Conservation (phyloP, 2,329 filamentous ascomycete species). For the Trichoderma sp. region DNA sequence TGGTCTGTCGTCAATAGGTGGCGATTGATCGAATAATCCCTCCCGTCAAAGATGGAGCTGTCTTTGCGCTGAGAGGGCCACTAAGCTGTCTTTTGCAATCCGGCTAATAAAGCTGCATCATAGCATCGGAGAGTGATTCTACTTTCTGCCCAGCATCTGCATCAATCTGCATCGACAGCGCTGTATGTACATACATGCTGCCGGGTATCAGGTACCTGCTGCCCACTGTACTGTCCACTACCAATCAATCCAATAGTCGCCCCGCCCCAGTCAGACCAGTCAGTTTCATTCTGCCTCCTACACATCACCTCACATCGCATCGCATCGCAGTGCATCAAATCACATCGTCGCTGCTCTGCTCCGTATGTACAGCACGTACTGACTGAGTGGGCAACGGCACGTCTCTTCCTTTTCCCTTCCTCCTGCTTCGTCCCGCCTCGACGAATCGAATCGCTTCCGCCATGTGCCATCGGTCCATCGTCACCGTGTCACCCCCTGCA, state of each 20-base stretch:
- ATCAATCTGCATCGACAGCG: neutral
- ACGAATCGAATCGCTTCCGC: constrained; percentile 12
- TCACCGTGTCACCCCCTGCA: constrained; percentile 21
- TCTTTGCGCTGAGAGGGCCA: neutral
- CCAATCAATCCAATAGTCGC: neutral
- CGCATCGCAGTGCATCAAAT: neutral
- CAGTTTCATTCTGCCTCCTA: neutral
- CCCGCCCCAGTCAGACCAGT: neutral
- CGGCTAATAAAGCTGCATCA: neutral
- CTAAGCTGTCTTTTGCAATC: neutral
- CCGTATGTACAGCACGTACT: neutral
- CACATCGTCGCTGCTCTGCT: neutral
- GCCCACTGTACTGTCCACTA: neutral
- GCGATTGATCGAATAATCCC: neutral
- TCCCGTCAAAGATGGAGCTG: neutral
- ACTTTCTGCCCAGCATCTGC: neutral
- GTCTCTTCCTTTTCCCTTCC: neutral
- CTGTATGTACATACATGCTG: neutral
- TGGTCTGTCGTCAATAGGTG: neutral
- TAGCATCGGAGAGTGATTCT: neutral
- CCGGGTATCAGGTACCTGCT: neutral
- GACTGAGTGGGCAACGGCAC: neutral
- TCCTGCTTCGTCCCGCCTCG: constrained; percentile 2
- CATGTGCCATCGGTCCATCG: constrained; percentile 13
- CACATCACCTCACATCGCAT: neutral